A percentile compares a stretch with the other conserved stretches of the same genome.
These are phyloP conservation scores for Didymella pomorum DNA, from an alignment of 2,329 filamentous ascomycete species.

Conservation along the genomic window DNA sequence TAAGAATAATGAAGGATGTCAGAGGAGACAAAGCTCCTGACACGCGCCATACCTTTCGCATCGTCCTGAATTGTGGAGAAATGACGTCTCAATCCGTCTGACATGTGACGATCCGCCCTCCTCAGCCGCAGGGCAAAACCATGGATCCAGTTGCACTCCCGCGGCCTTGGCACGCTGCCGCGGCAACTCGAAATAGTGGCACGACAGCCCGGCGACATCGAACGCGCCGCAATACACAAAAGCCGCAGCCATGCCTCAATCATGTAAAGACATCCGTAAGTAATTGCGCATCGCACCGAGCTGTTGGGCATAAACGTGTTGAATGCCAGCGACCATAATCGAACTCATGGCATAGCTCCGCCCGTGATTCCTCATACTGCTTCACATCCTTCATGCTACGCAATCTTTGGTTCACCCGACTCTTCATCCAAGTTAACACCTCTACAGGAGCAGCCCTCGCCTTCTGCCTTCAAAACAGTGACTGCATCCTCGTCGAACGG, in stretches of 20 bases:
- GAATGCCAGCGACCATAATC: too few relatives aligned
- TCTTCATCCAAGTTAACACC: too few relatives aligned
- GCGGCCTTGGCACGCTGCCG: constrained; percentile 22
- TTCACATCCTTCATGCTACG: too few relatives aligned
- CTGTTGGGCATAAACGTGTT: too few relatives aligned
- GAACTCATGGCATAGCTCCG: too few relatives aligned
- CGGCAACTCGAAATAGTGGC: constrained; percentile 11
- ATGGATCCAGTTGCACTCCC: constrained; percentile 1
- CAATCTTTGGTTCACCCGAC: too few relatives aligned
- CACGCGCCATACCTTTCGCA: constrained; percentile 4
- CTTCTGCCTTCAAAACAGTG: constrained; percentile 92
- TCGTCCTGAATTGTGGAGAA: constrained; percentile 10
- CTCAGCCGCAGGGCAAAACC: too few relatives aligned
- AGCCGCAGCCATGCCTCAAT: constrained; percentile 76
- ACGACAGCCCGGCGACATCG: background rate
- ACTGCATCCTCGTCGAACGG: constrained; percentile 93
- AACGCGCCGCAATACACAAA: constrained; percentile 11
- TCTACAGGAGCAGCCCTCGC: constrained; percentile 84
- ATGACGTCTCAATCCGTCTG: constrained; percentile 21
- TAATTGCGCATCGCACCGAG: too few relatives aligned
- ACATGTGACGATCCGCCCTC: constrained; percentile 32
- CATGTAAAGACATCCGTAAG: constrained; percentile 93
- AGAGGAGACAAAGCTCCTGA: constrained; percentile 4
- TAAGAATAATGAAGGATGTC: background rate
- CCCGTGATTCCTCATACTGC: too few relatives aligned